A percentile compares a stretch with the other conserved stretches of the same genome.
Conservation (phyloP, 1,139 yeast genomes). For the Yamadazyma trypodendri region DNA sequence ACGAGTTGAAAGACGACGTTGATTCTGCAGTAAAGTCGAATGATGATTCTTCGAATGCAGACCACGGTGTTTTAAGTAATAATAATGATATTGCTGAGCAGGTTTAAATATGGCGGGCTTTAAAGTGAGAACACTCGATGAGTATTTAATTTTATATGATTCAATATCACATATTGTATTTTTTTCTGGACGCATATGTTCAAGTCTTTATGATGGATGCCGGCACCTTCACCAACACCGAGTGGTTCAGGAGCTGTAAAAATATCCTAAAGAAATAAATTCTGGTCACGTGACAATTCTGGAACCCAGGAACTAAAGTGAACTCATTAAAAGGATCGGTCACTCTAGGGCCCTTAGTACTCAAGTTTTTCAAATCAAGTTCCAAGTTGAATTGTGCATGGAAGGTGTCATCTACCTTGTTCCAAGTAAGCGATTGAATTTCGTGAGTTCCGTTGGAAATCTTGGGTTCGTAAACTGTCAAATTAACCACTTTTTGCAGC, state of each 20-base stretch:
- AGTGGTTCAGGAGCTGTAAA: constrained; percentile 27
- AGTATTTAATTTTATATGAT: constrained; percentile 1
- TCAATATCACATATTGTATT: not conserved
- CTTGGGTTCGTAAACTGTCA: constrained; percentile 11
- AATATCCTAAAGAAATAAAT: constrained; percentile 34
- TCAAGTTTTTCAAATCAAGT: constrained; percentile 9
- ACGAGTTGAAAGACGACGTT: constrained; percentile 32
- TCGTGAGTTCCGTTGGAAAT: constrained; percentile 6
- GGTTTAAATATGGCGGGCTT: constrained; percentile 8
- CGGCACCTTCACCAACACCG: constrained; percentile 33
- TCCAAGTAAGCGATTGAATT: constrained; percentile 7
- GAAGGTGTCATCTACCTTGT: constrained; percentile 2
- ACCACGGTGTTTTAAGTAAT: constrained; percentile 7
- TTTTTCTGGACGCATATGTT: too few relatives aligned
- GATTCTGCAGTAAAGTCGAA: constrained; percentile 17
- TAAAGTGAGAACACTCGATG: constrained; percentile 1
- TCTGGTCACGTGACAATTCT: constrained; percentile 35
- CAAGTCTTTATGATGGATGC: constrained; percentile 19
- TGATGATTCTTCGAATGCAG: constrained; percentile 13
- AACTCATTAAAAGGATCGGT: constrained; percentile 16
- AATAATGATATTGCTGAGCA: constrained; percentile 10
- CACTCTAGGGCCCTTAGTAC: constrained; percentile 4
- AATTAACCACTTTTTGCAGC: constrained; percentile 28
- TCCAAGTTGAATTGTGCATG: constrained; percentile 8
- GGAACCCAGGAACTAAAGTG: constrained; percentile 41